Conservation (phyloP, 139 green algal species). For the Coccomyxa sp. region DNA sequence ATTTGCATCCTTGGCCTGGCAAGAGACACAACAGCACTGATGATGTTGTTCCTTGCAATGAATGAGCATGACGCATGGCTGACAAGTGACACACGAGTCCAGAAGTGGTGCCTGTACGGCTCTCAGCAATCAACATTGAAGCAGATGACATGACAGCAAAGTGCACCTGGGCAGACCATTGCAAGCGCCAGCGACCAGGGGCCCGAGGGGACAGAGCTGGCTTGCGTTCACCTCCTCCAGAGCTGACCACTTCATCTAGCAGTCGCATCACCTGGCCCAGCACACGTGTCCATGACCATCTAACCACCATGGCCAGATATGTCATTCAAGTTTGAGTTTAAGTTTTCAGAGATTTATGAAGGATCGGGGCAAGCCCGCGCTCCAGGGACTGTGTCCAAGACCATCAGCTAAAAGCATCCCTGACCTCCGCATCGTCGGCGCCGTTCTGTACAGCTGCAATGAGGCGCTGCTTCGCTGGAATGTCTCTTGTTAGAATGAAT, state of each 20-base stretch:
- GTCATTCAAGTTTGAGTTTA: neutral
- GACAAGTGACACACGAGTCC: too few species aligned
- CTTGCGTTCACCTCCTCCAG: neutral
- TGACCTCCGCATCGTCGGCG: constrained; percentile 29
- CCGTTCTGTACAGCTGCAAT: constrained; percentile 25
- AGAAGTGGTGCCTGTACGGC: too few species aligned
- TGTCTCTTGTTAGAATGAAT: constrained; percentile 56
- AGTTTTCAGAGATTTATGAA: neutral
- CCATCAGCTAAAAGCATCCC: neutral
- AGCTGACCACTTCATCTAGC: neutral
- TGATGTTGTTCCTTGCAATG: too few species aligned
- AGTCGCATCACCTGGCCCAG: neutral
- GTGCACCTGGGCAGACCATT: constrained; percentile 46
- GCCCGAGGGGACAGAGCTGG: constrained; percentile 39
- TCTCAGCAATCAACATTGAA: too few species aligned
- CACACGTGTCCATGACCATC: neutral
- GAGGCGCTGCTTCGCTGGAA: constrained; percentile 43
- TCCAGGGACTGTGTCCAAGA: too few species aligned
- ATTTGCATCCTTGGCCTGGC: constrained; percentile 52
- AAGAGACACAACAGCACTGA: too few species aligned
- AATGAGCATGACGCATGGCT: too few species aligned
- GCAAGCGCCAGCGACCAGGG: constrained; percentile 60
- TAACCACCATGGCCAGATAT: neutral
- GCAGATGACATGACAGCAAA: too few species aligned
- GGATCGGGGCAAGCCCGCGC: too few species aligned